phyloP scores from a whole-genome alignment of 1,284 basidiomycete species.

The Fistulina hepatica region DNA sequence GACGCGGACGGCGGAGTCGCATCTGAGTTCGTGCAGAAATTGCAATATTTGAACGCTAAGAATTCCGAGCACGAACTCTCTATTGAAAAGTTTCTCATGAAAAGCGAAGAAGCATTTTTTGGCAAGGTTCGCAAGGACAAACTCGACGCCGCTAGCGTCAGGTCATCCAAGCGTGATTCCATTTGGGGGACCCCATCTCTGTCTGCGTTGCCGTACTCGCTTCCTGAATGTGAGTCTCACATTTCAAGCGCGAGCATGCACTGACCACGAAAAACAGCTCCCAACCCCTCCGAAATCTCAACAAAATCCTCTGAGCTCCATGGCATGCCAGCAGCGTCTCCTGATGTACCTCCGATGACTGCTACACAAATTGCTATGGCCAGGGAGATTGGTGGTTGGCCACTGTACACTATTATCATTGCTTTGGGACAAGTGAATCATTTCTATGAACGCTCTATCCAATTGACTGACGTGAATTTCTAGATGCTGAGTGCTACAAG shows the following conservation, averaged over 20 bases:
- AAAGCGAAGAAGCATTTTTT: constrained; percentile 90
- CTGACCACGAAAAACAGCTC: too few relatives aligned
- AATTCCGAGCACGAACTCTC: constrained; percentile 87
- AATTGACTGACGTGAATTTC: constrained; percentile 8
- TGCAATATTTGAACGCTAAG: constrained; percentile 67
- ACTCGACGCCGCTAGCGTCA: constrained; percentile 63
- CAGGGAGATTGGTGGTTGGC: constrained; percentile 73
- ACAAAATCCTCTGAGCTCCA: constrained; percentile 33
- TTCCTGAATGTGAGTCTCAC: constrained; percentile 53
- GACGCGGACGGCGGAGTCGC: constrained; percentile 87
- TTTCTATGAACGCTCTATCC: constrained; percentile 2
- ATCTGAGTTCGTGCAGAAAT: constrained; percentile 77
- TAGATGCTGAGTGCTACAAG: constrained; percentile 81
- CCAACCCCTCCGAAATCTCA: constrained; percentile 39
- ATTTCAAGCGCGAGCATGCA: too few relatives aligned
- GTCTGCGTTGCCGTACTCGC: constrained; percentile 60
- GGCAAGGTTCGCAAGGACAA: constrained; percentile 82
- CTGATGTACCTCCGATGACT: constrained; percentile 63
- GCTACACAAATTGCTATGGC: constrained; percentile 73
- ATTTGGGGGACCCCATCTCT: constrained; percentile 66
- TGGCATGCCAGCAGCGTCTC: constrained; percentile 38
- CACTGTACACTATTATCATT: constrained; percentile 81
- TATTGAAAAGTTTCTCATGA: constrained; percentile 82
- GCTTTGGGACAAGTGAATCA: constrained; percentile 64
- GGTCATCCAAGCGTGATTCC: constrained; percentile 74